Evolutionary conservation across 208 protist genomes (phyloP).

Genomic region (Crithidia expoeki): DNA sequence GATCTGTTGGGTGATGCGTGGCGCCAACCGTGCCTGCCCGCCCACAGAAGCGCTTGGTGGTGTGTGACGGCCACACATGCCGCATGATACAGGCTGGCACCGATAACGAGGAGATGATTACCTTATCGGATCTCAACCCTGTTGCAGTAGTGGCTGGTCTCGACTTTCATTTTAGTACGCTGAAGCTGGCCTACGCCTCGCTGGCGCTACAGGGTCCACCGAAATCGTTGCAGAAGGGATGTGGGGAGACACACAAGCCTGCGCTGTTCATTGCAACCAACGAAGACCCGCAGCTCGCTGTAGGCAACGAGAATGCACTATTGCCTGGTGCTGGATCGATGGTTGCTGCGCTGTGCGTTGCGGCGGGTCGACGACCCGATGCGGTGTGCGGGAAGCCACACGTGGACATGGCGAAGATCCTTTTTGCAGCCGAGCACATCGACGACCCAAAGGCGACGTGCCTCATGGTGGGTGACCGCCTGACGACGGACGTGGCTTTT

Average conservation of each 20-base stretch:
- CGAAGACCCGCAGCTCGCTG: conserved; percentile 57
- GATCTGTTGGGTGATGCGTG: conserved; percentile 36
- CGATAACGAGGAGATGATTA: conserved; percentile 34
- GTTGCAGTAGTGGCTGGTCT: conserved; percentile 67
- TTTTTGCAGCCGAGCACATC: conserved; percentile 62
- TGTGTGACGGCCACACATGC: conserved; percentile 37
- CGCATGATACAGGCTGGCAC: conserved; percentile 30
- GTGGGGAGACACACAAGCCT: background rate
- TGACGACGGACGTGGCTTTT: conserved; percentile 83
- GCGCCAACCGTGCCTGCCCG: conserved; percentile 39
- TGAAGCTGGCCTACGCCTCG: conserved; percentile 60
- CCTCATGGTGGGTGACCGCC: conserved; percentile 80
- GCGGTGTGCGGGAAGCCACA: conserved; percentile 75
- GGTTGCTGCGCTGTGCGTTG: conserved; percentile 42
- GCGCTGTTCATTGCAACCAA: conserved; percentile 74
- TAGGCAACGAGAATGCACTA: conserved; percentile 29
- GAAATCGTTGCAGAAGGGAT: background rate
- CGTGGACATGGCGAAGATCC: conserved; percentile 55
- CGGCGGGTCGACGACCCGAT: conserved; percentile 40
- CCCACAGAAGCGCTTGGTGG: conserved; percentile 45
- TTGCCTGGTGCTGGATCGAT: conserved; percentile 64
- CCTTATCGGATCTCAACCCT: conserved; percentile 58
- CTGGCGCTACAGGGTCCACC: conserved; percentile 49
- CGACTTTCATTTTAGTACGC: conserved; percentile 70
- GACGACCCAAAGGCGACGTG: conserved; percentile 43